Evolutionary conservation across 495 filamentous ascomycete genomes (phyloP), one percentile per base, ranked within the genome.

Genomic region (Aspergillus coremiiformis): DNA sequence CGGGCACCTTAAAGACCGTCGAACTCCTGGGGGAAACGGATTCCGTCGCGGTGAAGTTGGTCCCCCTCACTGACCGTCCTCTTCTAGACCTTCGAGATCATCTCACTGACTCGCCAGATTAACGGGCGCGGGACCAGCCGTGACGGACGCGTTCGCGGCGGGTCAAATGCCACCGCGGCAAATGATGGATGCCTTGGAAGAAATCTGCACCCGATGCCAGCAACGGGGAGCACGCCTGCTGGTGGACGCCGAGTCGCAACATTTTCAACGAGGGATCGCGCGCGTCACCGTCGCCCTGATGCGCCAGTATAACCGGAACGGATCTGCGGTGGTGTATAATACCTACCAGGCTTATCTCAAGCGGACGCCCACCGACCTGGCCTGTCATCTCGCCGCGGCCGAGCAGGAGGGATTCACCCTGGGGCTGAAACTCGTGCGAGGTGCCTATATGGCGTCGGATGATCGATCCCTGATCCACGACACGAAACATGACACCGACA

Each of bases 301-400:
- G 78, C 75, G 81, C 51, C 86, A 85, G 68, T 95, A 94, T 69
- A 85, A 80, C 24, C 69, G 77, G 55, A 75, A 71, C 24, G 76
- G 75, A 8, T 68, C 69, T 44, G 81, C 81, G 1, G 63, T 84
- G 0, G 63, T 89, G 9, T 88, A 86, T 65, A 79, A 75, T 39
- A 87, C 85, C 5, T 88, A 87, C 66, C 91, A 96, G 64, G 85
- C 85, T 12, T 96, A 95, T 63, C 72, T 94, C 15, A 87, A 87
- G 62, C 73, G 76, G 14, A 83, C 82, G 0, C 80, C 87, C 0
- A 58, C 54, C 2, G 78, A 75, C 0, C 69, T 96, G 0, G 74
- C 77, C 7, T 57, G 57, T 4, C 86, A 95, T 59, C 75, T 95
- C 2, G 67, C 72, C 1, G 55, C 62, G 2, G 88, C 91, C 0